Conservation (phyloP, 768 basidiomycete species). For the button mushroom (Agaricus bisporus) region DNA sequence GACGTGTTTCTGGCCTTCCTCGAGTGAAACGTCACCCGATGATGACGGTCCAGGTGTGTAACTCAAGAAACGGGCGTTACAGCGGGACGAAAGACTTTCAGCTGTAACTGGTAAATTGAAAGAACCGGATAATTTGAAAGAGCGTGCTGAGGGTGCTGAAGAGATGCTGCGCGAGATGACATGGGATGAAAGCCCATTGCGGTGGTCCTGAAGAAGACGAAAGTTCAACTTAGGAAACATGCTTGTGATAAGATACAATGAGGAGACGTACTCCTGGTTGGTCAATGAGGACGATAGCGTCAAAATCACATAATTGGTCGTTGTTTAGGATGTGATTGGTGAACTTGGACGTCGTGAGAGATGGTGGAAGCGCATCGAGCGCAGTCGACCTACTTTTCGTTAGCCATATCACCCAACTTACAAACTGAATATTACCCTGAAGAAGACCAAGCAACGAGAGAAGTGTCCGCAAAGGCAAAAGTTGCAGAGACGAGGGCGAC, state of each 20-base stretch:
- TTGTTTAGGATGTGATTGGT: constrained; percentile 37
- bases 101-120: constrained; percentile 30
- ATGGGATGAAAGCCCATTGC: constrained; percentile 16
- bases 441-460: constrained; percentile 70
- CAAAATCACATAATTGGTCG: constrained; percentile 52
- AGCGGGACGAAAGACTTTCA: constrained; percentile 29
- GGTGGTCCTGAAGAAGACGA: background rate
- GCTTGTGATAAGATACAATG: too few relatives aligned
- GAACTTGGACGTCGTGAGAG: constrained; percentile 27
- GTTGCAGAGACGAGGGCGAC: constrained; percentile 40
- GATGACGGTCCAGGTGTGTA: constrained; percentile 30
- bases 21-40: constrained; percentile 23
- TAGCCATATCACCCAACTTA: background rate
- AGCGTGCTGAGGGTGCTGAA: constrained; percentile 47
- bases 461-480: constrained; percentile 54
- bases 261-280: constrained; percentile 66
- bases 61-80: constrained; percentile 33
- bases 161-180: constrained; percentile 39
- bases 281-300: constrained; percentile 61
- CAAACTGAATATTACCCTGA: constrained; percentile 34
- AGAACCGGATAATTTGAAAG: constrained; percentile 51
- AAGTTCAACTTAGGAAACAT: too few relatives aligned
- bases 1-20: constrained; percentile 43
- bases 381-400: constrained; percentile 37
- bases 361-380: constrained; percentile 36